Evolutionary conservation across 2,329 filamentous ascomycete genomes (phyloP), one percentile per base, ranked within the genome.

Genomic region (Sclerotinia spermophila): DNA sequence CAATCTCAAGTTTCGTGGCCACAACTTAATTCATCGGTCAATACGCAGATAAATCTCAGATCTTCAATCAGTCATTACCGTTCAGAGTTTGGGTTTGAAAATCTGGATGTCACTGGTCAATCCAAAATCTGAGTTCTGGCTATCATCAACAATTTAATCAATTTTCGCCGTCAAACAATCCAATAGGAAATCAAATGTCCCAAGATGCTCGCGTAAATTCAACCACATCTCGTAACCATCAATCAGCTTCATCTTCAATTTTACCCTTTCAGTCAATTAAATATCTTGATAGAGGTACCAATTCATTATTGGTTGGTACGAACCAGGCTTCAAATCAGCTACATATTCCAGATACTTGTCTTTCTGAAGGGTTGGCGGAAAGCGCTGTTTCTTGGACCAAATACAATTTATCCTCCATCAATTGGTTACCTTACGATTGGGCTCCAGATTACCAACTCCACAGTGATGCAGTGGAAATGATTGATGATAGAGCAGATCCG

Each of bases 351-450:
- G n/a, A 51, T 38, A 45, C 30, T 35, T 24, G 33, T 19, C 21
- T 48, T 48, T 35, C 61, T n/a, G 30, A 65, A 21, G 11, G 42
- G 27, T 24, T 65, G 11, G 11, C 19, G 24, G 45, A 40, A 48
- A 45, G 42, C 19, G 21, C 61, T 53, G 30, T 45, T 21, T 67
- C 71, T 24, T 76, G 73, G 75, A 73, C 71, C 53, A 68, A 73
- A 55, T 72, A 71, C 40, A 73, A 65, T 59, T 71, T 71, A 42
- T 75, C 75, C 15, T 76, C 76, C 24, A 74, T 77, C 35, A 76
- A 76, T 68, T 77, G 75, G 76, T 64, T 77, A 7, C 74, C 76
- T 45, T 75, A 76, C 40, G 61, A 76, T 56, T 77, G 75, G 74
- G 73, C 64, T 8, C 74, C 75, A 1, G 72, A 76, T 60, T 60